Evolutionary conservation across 1,284 basidiomycete genomes (phyloP), one percentile per base, ranked within the genome.

Genomic region (Cronartium quercuum): DNA sequence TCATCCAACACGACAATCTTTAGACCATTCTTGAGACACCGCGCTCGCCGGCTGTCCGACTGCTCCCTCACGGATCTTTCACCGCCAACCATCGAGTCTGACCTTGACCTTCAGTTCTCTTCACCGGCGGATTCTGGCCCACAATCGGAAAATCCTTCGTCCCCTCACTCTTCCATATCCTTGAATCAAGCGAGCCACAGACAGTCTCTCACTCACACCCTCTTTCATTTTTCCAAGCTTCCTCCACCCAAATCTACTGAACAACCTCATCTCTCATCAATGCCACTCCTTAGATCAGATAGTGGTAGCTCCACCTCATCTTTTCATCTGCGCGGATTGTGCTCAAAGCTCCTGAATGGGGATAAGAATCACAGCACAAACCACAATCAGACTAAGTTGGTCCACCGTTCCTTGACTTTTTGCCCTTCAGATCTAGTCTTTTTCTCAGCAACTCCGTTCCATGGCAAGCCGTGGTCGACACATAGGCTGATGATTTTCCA

Each of bases 11-110:
- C 68, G 29, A 34, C 58, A 12, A 70, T 47, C 15, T 63, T 70
- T 34, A 60, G 62, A 44, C 60, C 68, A 2, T 63, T 70, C 37
- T 51, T 51, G 51, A 63, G 63, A 62, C 41, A 64, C 40, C 69
- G 69, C 13, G 13, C 24, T 64, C 69, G 69, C 13, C 62, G 69
- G 38, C 34, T 38, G 21, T 73, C 69, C 18, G 62, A 73, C 24
- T 47, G 63, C 44, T 64, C 69, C 58, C 47, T 73, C 4, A 73
- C 69, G 2, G 69, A 73, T 21, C 62, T 73, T 55, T 64, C 69
- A 37, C 69, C 69, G 55, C 69, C 69, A 3, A 73, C 61, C 24
- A 3, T 51, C 21, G 60, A 73, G 37, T 40, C 61, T 29, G 69
- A 73, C 38, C 47, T 73, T 10, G 69, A 61, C 35, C 35, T 61